A percentile compares a stretch with the other conserved stretches of the same genome.
These are phyloP conservation scores for Chenopodium quinoa DNA, from an alignment of 148 eudicot genomes.

Conservation along the genomic window DNA sequence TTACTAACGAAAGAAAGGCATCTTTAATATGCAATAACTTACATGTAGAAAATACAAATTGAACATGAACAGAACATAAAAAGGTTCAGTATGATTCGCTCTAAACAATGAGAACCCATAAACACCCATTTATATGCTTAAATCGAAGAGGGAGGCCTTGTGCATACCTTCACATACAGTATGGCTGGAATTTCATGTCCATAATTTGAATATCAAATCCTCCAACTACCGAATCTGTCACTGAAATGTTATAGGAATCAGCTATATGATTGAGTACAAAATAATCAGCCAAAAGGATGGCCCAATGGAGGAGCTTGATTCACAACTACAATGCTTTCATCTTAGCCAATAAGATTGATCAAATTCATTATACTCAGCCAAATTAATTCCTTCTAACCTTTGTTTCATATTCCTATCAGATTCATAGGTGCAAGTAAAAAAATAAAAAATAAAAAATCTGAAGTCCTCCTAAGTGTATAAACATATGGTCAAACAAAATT, in stretches of 20 bases:
- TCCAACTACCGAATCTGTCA: conserved; percentile 22
- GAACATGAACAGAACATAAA: not conserved
- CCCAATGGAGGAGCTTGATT: not conserved
- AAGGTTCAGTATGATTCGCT: not conserved
- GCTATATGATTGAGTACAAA: not conserved
- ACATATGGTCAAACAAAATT: conserved; percentile 29
- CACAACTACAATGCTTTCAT: not conserved
- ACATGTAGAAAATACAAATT: not conserved
- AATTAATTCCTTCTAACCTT: not conserved
- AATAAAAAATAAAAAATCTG: not conserved
- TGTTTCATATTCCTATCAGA: not conserved
- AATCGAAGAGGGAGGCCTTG: not conserved
- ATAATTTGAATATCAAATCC: conserved; percentile 15
- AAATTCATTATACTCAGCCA: conserved; percentile 1
- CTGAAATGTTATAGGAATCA: conserved; percentile 9
- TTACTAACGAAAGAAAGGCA: conserved; percentile 15
- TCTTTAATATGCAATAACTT: not conserved
- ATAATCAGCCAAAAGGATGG: not conserved
- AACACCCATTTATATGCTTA: not conserved
- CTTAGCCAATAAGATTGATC: not conserved
- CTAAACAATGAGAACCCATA: not conserved
- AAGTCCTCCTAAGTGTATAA: not conserved
- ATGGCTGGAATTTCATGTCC: conserved; percentile 10
- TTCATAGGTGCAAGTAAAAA: not conserved
- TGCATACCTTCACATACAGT: conserved; percentile 23